Evolutionary conservation across 495 filamentous ascomycete genomes (phyloP).

Genomic region (Neurospora pannonica): DNA sequence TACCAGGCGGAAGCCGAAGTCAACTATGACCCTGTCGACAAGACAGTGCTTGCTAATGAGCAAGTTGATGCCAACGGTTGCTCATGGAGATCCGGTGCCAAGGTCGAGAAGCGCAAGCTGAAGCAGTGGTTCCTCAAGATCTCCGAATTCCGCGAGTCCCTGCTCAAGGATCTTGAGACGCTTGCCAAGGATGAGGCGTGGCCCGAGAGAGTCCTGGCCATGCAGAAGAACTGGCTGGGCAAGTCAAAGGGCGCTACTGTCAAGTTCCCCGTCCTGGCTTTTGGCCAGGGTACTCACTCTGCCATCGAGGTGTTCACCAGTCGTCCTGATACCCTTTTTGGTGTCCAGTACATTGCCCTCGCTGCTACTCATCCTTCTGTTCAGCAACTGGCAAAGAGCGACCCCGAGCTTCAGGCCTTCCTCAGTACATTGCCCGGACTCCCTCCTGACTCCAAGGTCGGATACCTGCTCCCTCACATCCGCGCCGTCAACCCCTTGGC

Average conservation of each 20-base stretch:
- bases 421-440: conserved; percentile 51
- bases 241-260: conserved; percentile 64
- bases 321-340: conserved; percentile 73
- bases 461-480: conserved; percentile 54
- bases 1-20: conserved; percentile 73
- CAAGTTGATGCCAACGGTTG: conserved; percentile 76
- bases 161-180: conserved; percentile 61
- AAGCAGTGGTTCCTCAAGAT: conserved; percentile 91
- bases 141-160: conserved; percentile 63
- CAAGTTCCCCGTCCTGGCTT: conserved; percentile 50
- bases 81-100: conserved; percentile 82
- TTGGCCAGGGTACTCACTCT: conserved; percentile 22
- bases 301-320: conserved; percentile 74
- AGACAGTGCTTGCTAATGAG: conserved; percentile 84
- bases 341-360: conserved; percentile 75
- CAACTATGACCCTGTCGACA: conserved; percentile 85
- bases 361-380: conserved; percentile 68
- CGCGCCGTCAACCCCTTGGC: conserved; percentile 58
- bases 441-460: conserved; percentile 63
- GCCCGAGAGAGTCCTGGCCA: conserved; percentile 71
- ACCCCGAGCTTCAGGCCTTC: conserved; percentile 55
- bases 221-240: conserved; percentile 88
- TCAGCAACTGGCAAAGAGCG: conserved; percentile 43
- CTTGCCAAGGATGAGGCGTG: conserved; percentile 54
- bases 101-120: conserved; percentile 68